Conservation (phyloP, 2,329 filamentous ascomycete species). For the Paecilomyces niveus region DNA sequence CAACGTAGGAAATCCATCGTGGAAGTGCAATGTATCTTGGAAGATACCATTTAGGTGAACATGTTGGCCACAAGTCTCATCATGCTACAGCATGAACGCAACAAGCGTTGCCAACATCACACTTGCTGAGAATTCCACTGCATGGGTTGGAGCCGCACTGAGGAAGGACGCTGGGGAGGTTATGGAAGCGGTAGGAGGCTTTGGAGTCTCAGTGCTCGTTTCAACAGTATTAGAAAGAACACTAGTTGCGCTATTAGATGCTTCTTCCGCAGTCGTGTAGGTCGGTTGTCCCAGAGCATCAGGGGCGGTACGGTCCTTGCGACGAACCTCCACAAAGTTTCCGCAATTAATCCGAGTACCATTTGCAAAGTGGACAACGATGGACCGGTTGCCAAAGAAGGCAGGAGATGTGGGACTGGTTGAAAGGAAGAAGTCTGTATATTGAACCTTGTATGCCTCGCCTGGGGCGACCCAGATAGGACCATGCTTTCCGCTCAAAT, state of each 20-base stretch:
- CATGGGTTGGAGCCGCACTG: not conserved
- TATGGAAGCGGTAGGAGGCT: not conserved
- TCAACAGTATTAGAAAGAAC: not conserved
- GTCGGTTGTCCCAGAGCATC: not conserved
- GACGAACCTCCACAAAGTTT: slow-evolving; percentile 40
- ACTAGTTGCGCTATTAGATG: not conserved
- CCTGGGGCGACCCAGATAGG: slow-evolving; percentile 45
- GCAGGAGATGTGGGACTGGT: slow-evolving; percentile 32
- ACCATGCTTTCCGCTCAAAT: slow-evolving; percentile 68
- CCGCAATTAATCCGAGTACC: slow-evolving; percentile 50
- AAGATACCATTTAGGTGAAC: not conserved
- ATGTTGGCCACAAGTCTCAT: not conserved
- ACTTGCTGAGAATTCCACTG: not conserved
- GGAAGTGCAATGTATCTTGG: not conserved
- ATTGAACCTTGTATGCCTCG: slow-evolving; percentile 23
- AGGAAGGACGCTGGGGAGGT: not conserved
- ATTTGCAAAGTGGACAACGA: slow-evolving; percentile 50
- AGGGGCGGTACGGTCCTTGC: not conserved
- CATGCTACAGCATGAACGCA: not conserved
- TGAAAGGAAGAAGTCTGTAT: slow-evolving; percentile 45
- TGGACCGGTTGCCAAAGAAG: slow-evolving; percentile 48
- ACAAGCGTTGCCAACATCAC: not conserved
- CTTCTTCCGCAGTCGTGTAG: not conserved
- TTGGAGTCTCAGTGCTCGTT: not conserved
- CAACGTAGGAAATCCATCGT: not conserved